Evolutionary conservation across 1,139 yeast species (phyloP).

Genomic region (Pichia sp.): DNA sequence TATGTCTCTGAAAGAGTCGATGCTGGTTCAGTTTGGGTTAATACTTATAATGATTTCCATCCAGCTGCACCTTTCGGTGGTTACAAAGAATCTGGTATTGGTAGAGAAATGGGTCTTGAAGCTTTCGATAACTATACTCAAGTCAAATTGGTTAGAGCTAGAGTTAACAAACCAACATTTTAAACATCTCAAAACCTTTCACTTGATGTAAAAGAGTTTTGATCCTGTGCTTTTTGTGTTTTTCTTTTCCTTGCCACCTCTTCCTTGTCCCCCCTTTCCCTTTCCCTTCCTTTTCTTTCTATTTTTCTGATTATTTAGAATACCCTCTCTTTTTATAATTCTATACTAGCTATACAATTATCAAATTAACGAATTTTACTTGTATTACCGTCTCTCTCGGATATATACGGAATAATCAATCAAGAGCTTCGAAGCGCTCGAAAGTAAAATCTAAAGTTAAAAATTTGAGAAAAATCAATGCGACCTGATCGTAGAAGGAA

Average conservation of each 20-base stretch:
- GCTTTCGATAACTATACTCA: slow-evolving; percentile 81
- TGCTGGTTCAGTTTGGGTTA: slow-evolving; percentile 82
- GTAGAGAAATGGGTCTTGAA: slow-evolving; percentile 86
- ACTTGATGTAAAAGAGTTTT: too few species aligned
- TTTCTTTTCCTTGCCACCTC: too few species aligned
- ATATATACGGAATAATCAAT: too few species aligned
- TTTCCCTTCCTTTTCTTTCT: background rate
- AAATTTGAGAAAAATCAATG: too few species aligned
- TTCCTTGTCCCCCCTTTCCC: background rate
- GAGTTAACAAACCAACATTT: slow-evolving; percentile 22
- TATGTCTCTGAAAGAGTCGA: slow-evolving; percentile 58
- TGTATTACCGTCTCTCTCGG: too few species aligned
- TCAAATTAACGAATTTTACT: too few species aligned
- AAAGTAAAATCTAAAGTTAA: too few species aligned
- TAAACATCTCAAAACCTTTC: background rate
- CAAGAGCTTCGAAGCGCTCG: too few species aligned
- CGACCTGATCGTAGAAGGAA: too few species aligned
- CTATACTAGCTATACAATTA: too few species aligned
- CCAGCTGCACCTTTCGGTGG: slow-evolving; percentile 78
- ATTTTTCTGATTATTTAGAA: background rate
- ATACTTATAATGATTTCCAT: slow-evolving; percentile 79
- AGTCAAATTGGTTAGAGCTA: slow-evolving; percentile 65
- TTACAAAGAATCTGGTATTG: slow-evolving; percentile 79
- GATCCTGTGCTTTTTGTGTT: too few species aligned
- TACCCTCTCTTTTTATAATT: background rate